Base-by-base conservation (phyloP, 352 stramenopile species). In the Phytophthora chlamydospora region DNA sequence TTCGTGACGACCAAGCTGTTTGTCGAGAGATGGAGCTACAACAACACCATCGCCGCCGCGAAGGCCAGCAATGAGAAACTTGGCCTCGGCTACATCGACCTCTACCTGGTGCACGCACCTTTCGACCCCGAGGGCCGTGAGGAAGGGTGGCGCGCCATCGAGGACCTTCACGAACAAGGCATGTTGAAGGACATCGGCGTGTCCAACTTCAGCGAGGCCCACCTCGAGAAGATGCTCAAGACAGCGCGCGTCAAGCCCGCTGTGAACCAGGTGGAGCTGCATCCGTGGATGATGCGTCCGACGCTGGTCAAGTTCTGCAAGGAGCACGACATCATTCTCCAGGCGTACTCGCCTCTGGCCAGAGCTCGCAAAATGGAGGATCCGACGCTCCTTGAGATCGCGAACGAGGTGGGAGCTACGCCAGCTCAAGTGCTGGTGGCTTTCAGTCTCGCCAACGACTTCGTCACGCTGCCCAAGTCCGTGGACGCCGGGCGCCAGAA, bases 1-100 rank as follows among this genome's bases (percentile, higher is more conserved):
- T 96, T 95, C 57, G 66, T 97, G 2, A 95, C 83, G 13, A 92
- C 77, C 42, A 97, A 97, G 62, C 59, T 95, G 10, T 80, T 83
- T 43, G 32, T 72, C 6, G 45, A 43, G 0, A 68, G 72, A 43
- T 94, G 87, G 72, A 74, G 75, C 16, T 95, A 92, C 63, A 69
- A 90, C 24, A 86, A 80, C 48, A 78, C 78, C 0, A 53, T 92
- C 42, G 58, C 52, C 7, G 67, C 66, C 8, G 71, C 80, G 6
- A 67, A 81, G 29, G 61, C 59, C 9, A 83, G 83, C 46, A 81
- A 85, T 35, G 45, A 62, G 16, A 76, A 80, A 5, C 69, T 97
- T 13, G 78, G 78, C n/a, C 54, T 91, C 4, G 82, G 83, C 6
- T 96, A 95, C 61, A 84, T 95, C 29, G 87, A 96, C 32, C 66